Evolutionary conservation across 1,139 yeast genomes (phyloP).

Genomic region (Yamadazyma atlantica): DNA sequence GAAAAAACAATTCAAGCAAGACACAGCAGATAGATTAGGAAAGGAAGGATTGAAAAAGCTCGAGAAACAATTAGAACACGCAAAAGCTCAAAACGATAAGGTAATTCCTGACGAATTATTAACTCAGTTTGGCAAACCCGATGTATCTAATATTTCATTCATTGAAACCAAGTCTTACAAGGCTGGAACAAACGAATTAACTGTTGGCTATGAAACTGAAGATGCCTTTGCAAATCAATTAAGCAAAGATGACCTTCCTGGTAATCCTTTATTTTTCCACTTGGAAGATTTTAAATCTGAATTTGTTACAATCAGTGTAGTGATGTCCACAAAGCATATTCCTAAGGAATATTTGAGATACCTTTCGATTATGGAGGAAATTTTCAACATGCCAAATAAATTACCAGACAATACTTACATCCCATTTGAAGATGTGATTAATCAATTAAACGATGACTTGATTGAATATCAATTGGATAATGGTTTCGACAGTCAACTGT

Average conservation of each 20-base stretch:
- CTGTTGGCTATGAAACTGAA: conserved; percentile 15
- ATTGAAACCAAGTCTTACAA: conserved; percentile 66
- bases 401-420: conserved; percentile 51
- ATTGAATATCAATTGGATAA: conserved; percentile 55
- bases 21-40: conserved; percentile 56
- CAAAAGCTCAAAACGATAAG: conserved; percentile 65
- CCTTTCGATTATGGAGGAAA: conserved; percentile 61
- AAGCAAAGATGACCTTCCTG: conserved; percentile 37
- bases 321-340: conserved; percentile 64
- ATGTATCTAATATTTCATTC: conserved; percentile 72
- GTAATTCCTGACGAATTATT: conserved; percentile 75
- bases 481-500: conserved; percentile 61
- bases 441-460: conserved; percentile 71
- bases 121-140: conserved; percentile 63
- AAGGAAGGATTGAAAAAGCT: conserved; percentile 58
- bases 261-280: conserved; percentile 71
- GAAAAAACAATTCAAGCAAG: conserved; percentile 47
- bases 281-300: conserved; percentile 79
- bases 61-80: conserved; percentile 51
- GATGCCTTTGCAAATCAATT: conserved; percentile 30
- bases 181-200: conserved; percentile 37
- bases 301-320: conserved; percentile 69
- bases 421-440: conserved; percentile 73
- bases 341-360: conserved; percentile 62
- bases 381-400: conserved; percentile 69